Percentiles rank a stretch among this genome's conserved stretches.
Evolutionary conservation across 768 basidiomycete species (phyloP).

Genomic region (Hemileccinum impolitum): DNA sequence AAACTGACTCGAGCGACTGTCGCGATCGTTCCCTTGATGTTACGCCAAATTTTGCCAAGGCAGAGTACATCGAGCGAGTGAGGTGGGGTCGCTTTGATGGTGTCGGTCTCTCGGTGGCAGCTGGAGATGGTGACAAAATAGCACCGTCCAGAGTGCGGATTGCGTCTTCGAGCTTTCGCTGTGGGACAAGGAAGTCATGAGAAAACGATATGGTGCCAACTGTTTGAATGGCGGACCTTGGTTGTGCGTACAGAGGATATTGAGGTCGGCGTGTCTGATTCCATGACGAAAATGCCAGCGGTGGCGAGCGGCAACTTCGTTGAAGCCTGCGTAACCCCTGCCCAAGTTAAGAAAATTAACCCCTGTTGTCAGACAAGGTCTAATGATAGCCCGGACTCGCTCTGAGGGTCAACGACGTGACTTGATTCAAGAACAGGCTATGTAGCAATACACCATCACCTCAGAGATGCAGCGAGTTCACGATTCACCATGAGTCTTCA

Average conservation of each 20-base stretch:
- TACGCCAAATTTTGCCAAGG: conserved; percentile 74
- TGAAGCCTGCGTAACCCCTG: not conserved
- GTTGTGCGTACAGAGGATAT: conserved; percentile 34
- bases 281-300: conserved; percentile 6
- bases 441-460: no score
- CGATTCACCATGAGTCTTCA: no score
- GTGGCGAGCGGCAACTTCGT: no score
- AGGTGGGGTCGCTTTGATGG: conserved; percentile 54
- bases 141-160: conserved; percentile 68
- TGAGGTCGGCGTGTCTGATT: conserved; percentile 10
- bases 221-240: conserved; percentile 35
- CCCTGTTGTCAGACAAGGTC: not conserved
- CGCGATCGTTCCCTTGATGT: conserved; percentile 45
- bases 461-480: no score
- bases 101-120: conserved; percentile 28
- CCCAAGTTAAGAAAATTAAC: not conserved
- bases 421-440: no score
- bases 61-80: conserved; percentile 68
- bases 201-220: not conserved
- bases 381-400: no score
- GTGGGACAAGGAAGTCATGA: not conserved
- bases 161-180: conserved; percentile 84
- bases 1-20: conserved; percentile 26
- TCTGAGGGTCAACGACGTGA: no score
- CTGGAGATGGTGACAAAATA: conserved; percentile 38